Evolutionary conservation across 1,284 basidiomycete species (phyloP), one percentile per base, ranked within the genome.

Genomic region (Pseudozyma flocculosa): DNA sequence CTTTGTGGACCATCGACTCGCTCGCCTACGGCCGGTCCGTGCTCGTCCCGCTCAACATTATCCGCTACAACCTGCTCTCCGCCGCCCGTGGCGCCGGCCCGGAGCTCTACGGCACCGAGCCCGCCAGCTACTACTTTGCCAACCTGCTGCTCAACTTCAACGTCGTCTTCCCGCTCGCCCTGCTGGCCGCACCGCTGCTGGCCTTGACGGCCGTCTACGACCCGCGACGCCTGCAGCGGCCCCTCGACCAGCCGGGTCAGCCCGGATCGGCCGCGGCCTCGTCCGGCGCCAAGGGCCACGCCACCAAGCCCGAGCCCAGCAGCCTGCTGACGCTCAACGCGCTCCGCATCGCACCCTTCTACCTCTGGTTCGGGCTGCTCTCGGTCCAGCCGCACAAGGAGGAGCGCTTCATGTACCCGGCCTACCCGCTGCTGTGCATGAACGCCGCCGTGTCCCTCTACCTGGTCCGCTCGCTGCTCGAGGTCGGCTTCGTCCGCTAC

Each of bases 341-440:
- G 0, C 73, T 93, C 49, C 84, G 93, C 40, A 81, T 97, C 17
- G 79, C 84, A 7, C 92, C 92, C 1, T 84, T 94, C 70, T 97
- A 98, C 80, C 68, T 96, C 24, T 98, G 95, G 93, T 74, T 88
- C 43, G 83, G 78, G 2, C 86, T 95, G 61, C 81, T 99, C 61
- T 86, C 85, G 9, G 61, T 82, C 2, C 95, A 98, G 80, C 80
- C 88, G 5, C 95, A 98, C 81, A 98, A 98, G 81, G 95, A 99
- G 79, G 95, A 98, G 78, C 84, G 95, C 22, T 98, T 99, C 82
- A 89, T 98, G 87, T 98, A 87, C 79, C 94, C 95, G 1, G 87
- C 86, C 1, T 98, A 96, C 79, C 88, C 92, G 0, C 80, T 97
- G 40, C 80, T 98, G 47, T 91, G 90, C 77, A 90, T 98, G 80